These are phyloP conservation scores for Basipetospora sp. DNA, from an alignment of 2,329 filamentous ascomycete genomes.

Conservation along the genomic window DNA sequence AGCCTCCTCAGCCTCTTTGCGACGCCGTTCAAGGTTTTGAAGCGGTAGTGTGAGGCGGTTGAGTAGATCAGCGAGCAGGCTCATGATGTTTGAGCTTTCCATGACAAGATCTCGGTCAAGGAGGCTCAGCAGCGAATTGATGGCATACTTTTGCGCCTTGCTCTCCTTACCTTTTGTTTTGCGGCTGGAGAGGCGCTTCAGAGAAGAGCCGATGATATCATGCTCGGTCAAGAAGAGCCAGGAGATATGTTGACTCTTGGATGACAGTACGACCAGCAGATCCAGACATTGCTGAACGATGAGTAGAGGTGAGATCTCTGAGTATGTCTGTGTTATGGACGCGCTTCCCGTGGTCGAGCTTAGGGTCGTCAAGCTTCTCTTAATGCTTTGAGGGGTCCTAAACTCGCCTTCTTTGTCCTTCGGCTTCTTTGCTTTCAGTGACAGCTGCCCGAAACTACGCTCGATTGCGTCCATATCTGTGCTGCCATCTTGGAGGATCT, in stretches of 20 bases:
- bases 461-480: conserved; percentile 87
- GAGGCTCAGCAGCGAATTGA: conserved; percentile 78
- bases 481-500: conserved; percentile 90
- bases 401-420: conserved; percentile 46
- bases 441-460: conserved; percentile 85
- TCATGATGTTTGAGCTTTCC: conserved; percentile 95
- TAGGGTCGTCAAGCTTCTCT: conserved; percentile 50
- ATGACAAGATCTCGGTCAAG: conserved; percentile 91
- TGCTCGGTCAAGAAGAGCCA: conserved; percentile 92
- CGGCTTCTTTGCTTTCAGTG: conserved; percentile 73
- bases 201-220: conserved; percentile 55
- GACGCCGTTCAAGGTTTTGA: conserved; percentile 65
- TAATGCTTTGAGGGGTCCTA: conserved; percentile 70
- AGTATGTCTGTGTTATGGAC: conserved; percentile 40
- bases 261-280: conserved; percentile 68
- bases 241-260: conserved; percentile 72
- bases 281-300: conserved; percentile 91
- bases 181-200: conserved; percentile 61
- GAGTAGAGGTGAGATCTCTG: conserved; percentile 83
- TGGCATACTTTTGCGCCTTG: conserved; percentile 72
- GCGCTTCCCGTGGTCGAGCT: neutral
- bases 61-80: conserved; percentile 72
- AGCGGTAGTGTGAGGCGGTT: conserved; percentile 80
- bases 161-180: conserved; percentile 82
- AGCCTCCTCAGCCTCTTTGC: conserved; percentile 54